A percentile compares a stretch with the other conserved stretches of the same genome.
Evolutionary conservation across 495 filamentous ascomycete genomes (phyloP).

Genomic region (Penicillium malachiteum): DNA sequence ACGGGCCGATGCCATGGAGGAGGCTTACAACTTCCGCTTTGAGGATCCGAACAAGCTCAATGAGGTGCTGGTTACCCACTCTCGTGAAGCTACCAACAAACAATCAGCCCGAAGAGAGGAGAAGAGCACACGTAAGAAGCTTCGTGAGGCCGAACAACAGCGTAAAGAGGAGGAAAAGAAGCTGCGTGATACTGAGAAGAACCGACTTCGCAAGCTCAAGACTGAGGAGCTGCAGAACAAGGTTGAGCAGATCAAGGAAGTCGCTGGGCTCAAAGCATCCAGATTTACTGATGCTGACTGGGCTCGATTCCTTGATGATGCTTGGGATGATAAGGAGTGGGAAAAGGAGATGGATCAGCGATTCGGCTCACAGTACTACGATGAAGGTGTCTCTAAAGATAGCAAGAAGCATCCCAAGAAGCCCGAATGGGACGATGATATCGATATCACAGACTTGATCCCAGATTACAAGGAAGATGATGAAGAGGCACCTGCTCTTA

Average conservation of each 20-base stretch:
- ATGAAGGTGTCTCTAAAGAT: conserved; percentile 50
- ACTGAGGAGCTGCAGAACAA: conserved; percentile 84
- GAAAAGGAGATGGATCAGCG: conserved; percentile 80
- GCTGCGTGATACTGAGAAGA: conserved; percentile 75
- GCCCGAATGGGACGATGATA: conserved; percentile 94
- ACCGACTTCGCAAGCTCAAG: conserved; percentile 79
- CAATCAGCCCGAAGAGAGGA: conserved; percentile 84
- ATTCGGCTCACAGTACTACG: conserved; percentile 90
- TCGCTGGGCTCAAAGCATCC: conserved; percentile 69
- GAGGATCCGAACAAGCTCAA: conserved; percentile 85
- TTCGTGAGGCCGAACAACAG: conserved; percentile 71
- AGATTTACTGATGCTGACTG: conserved; percentile 73
- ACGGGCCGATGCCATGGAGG: conserved; percentile 81
- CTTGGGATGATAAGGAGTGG: conserved; percentile 85
- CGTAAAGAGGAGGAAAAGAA: conserved; percentile 76
- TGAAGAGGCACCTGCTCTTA: conserved; percentile 50
- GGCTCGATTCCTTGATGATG: conserved; percentile 75
- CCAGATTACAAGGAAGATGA: conserved; percentile 78
- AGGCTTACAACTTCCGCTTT: conserved; percentile 95
- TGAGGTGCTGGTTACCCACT: conserved; percentile 79
- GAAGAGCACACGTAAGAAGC: conserved; percentile 68
- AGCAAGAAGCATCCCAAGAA: conserved; percentile 72
- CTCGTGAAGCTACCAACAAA: conserved; percentile 75
- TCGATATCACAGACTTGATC: conserved; percentile 89
- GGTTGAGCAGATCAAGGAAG: conserved; percentile 77